Evolutionary conservation across 2,329 filamentous ascomycete genomes (phyloP), one percentile per base, ranked within the genome.

Genomic region (Hypoxylon sp.): DNA sequence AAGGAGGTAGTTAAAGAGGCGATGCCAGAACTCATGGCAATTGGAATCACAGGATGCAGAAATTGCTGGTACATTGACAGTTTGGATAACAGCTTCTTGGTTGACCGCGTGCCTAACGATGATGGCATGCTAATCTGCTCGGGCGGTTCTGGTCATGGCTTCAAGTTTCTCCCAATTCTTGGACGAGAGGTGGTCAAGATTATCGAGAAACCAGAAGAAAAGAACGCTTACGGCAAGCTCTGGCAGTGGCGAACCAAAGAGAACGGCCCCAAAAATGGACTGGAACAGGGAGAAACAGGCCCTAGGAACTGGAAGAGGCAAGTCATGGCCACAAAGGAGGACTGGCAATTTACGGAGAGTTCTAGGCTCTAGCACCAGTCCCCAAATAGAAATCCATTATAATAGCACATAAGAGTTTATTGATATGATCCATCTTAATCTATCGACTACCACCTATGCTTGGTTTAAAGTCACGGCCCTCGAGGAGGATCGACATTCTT

Each of bases 1-100:
- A 72, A 74, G 5, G 58, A 46, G 0, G 83, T 85, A 50, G 54
- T 84, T 0, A 70, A 77, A 3, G 76, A 80, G 6, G 81, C 80
- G 47, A 70, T 85, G 2, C 83, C 83, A 0, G 83, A 85, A 52
- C 72, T 85, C 2, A 65, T 68, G 0, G 55, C 58, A 59, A 58
- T 76, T 14, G 77, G 78, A 2, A 75, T 83, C 37, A 69, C 47
- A 0, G 58, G 57, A 4, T 62, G 53, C 39, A 75, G 24, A 69
- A 82, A 84, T 13, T 88, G 83, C 76, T 88, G 82, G 83, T 89
- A 89, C 71, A 87, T 82, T 0, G 87, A 90, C 70, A 87, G 85
- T 0, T 83, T 83, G 1, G 80, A 83, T 14, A 86, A 87, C 33
- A 83, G 88, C 59, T 89, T 86, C 71, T 78, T 89, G 9, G 81